Conservation (phyloP, 306 rosid genomes). For the Trifolium fragiferum region DNA sequence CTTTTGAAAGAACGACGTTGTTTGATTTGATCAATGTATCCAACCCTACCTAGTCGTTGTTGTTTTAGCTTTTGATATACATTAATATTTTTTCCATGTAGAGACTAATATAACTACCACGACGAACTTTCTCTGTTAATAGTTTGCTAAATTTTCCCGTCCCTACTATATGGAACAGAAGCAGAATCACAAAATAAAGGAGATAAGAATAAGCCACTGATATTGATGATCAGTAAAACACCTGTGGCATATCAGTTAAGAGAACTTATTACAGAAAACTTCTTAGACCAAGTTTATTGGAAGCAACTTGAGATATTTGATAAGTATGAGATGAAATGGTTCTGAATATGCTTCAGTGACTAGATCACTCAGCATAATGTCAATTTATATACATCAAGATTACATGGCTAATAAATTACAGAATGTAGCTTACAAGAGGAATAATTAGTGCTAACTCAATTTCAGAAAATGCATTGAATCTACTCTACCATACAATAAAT, state of each 20-base stretch:
- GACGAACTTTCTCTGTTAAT: constrained; percentile 17
- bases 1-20: constrained; percentile 21
- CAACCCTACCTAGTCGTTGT: background rate
- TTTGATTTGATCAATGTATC: constrained; percentile 14
- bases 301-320: background rate
- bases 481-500: background rate
- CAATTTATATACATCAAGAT: background rate
- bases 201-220: background rate
- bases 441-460: background rate
- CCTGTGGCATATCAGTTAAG: background rate
- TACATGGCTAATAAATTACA: background rate
- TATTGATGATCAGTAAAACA: constrained; percentile 1
- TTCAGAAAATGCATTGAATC: background rate
- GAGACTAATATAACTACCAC: constrained; percentile 17
- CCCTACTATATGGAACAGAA: background rate
- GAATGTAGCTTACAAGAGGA: background rate
- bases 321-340: constrained; percentile 2
- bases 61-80: constrained; percentile 32
- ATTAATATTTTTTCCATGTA: background rate
- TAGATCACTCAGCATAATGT: background rate
- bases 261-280: background rate
- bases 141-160: constrained; percentile 21
- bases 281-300: background rate
- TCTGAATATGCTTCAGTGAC: background rate
- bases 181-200: constrained; percentile 10